Conservation (phyloP, 2,329 filamentous ascomycete genomes). For the Curvularia hawaiiensis region DNA sequence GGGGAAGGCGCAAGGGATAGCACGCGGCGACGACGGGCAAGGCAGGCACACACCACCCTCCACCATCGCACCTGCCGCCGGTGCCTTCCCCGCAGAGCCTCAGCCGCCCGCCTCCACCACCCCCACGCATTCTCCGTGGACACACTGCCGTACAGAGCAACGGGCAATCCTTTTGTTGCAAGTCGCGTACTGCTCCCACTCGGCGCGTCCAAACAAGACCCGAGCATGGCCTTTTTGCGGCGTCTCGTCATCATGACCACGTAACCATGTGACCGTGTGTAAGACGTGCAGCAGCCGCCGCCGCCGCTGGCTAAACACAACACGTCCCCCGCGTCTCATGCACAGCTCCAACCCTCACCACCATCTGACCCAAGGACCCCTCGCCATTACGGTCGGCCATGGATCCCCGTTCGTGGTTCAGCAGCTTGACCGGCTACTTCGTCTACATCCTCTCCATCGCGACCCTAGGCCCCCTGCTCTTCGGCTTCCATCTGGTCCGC, state of each 20-base stretch:
- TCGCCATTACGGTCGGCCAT: conserved; percentile 33
- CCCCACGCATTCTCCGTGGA: background rate
- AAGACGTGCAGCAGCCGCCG: background rate
- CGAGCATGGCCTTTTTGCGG: conserved; percentile 12
- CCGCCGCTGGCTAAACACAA: conserved; percentile 5
- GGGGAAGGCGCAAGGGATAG: background rate
- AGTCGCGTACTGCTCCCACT: background rate
- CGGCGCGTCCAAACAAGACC: background rate
- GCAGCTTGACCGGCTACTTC: conserved; percentile 73
- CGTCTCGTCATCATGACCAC: conserved; percentile 18
- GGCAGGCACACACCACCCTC: conserved; percentile 34
- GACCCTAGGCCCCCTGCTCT: conserved; percentile 88
- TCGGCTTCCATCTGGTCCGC: conserved; percentile 86
- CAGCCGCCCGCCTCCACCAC: background rate
- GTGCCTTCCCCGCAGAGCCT: conserved; percentile 13
- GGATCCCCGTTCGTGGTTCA: conserved; percentile 47
- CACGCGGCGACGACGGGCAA: conserved; percentile 1
- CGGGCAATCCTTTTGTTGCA: background rate
- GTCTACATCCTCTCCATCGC: conserved; percentile 75
- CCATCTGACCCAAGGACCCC: background rate
- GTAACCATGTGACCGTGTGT: conserved; percentile 9
- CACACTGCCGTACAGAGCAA: background rate
- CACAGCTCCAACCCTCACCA: background rate
- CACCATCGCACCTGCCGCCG: conserved; percentile 1
- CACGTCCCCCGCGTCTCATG: conserved; percentile 5